Evolutionary conservation across 768 basidiomycete genomes (phyloP), one percentile per base, ranked within the genome.

Genomic region (Lyophyllum shimeji): DNA sequence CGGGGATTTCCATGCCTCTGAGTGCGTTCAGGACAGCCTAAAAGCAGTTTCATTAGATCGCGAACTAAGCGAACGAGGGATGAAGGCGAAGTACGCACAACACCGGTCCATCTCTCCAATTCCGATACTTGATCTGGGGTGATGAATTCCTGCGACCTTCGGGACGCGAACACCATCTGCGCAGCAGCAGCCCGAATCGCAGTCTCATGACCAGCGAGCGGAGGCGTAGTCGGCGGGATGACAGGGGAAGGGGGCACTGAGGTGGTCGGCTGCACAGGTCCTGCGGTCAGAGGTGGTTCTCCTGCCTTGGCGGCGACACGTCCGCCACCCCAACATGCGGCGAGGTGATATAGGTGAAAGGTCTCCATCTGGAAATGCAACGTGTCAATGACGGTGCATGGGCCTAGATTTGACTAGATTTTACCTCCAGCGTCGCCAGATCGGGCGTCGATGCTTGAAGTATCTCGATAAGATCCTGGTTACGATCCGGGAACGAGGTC

Each of bases 121-220:
- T 74, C 74, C 8, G 68, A 69, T 25, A 90, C 89, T 52, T 82
- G 73, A 37, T 82, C 74, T 5, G 91, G 90, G 3, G 82, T 83
- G 63, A 93, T 92, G 64, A 93, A 91, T 58, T 82, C 87, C 59
- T 76, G 79, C 24, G 88, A 86, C 40, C 75, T 77, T 46, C 90
- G 82, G 42, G 85, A 80, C n/a, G 90, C 90, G 64, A 90, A 93
- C 4, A 92, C 82, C 81, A 92, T 89, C 56, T 93, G 90, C 20
- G 82, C 82, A 15, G 87, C 86, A 15, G 90, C 87, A n/a, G 87
- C 91, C 62, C 82, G 80, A 63, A 93, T 91, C 54, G 73, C 66
- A 1, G 74, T 66, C 29, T 70, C 67, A 1, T 62, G 61, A 23
- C 59, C 64, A 12, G 67, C 67, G 17, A 68, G 62, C 55, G 33